Evolutionary conservation across 2,329 filamentous ascomycete species (phyloP).

Genomic region (Trichophyton rubrum): DNA sequence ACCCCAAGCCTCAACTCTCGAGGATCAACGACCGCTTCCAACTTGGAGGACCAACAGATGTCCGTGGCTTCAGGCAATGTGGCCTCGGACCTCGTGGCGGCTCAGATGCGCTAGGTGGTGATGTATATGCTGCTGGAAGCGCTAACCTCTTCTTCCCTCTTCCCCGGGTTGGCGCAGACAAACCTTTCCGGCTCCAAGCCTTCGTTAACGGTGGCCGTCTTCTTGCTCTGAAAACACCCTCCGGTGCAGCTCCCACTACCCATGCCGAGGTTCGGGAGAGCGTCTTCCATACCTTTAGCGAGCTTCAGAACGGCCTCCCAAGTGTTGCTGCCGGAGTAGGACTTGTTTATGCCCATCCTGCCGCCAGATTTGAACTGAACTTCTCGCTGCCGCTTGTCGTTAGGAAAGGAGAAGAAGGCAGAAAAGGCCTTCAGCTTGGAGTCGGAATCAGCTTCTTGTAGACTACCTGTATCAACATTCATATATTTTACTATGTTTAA

Average conservation of each 20-base stretch:
- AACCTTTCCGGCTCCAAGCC: constrained; percentile 71
- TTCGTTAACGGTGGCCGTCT: constrained; percentile 86
- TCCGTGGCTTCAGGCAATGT: constrained; percentile 81
- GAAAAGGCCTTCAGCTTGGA: constrained; percentile 90
- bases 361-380: constrained; percentile 89
- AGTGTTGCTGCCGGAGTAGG: constrained; percentile 80
- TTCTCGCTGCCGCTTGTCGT: constrained; percentile 78
- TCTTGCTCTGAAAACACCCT: constrained; percentile 55
- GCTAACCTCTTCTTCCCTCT: constrained; percentile 76
- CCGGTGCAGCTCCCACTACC: constrained; percentile 36
- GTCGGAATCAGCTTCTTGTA: constrained; percentile 94
- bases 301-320: constrained; percentile 63
- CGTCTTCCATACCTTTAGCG: constrained; percentile 48
- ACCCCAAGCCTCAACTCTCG: constrained; percentile 49
- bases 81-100: constrained; percentile 84
- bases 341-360: constrained; percentile 86
- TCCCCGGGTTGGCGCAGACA: constrained; percentile 68
- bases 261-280: constrained; percentile 35
- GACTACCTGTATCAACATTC: constrained; percentile 10
- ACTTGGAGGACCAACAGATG: constrained; percentile 85
- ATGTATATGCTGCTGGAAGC: constrained; percentile 80
- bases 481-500: background rate
- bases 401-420: constrained; percentile 68
- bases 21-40: constrained; percentile 90
- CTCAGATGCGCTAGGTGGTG: constrained; percentile 73